A percentile compares a stretch with the other conserved stretches of the same genome.
These are phyloP conservation scores for Quercus dentata DNA, from an alignment of 306 rosid genomes.

Conservation along the genomic window DNA sequence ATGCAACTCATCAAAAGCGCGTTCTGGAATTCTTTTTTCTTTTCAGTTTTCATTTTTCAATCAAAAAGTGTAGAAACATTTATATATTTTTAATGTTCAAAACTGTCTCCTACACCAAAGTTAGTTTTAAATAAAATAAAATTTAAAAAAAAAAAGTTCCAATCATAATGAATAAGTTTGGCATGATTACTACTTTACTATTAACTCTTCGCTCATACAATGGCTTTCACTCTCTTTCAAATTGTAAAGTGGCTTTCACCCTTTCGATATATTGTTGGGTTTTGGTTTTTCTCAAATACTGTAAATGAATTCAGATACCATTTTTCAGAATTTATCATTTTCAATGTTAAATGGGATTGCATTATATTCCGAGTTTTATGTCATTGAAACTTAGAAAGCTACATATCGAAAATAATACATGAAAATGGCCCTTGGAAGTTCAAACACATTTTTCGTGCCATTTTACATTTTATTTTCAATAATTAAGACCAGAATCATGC, in stretches of 20 bases:
- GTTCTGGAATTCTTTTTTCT: background rate
- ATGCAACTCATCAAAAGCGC: background rate
- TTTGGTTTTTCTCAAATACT: no score
- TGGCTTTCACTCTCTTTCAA: background rate
- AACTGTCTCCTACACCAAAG: background rate
- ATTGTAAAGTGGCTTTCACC: background rate
- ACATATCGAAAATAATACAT: no score
- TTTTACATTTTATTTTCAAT: no score
- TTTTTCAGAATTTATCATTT: no score
- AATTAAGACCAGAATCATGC: no score
- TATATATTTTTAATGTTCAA: background rate
- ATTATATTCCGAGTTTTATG: no score
- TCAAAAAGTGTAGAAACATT: background rate
- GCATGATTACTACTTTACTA: no score
- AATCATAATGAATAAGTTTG: background rate
- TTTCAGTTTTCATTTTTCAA: background rate
- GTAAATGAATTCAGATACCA: no score
- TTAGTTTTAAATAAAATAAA: background rate
- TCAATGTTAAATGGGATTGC: no score
- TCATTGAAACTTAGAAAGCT: no score
- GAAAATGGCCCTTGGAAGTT: no score
- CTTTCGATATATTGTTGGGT: background rate
- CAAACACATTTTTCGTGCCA: no score
- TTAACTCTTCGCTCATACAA: background rate
- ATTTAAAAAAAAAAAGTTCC: background rate